phyloP scores from a whole-genome alignment of 768 basidiomycete species.

The Lentinula raphanica region DNA sequence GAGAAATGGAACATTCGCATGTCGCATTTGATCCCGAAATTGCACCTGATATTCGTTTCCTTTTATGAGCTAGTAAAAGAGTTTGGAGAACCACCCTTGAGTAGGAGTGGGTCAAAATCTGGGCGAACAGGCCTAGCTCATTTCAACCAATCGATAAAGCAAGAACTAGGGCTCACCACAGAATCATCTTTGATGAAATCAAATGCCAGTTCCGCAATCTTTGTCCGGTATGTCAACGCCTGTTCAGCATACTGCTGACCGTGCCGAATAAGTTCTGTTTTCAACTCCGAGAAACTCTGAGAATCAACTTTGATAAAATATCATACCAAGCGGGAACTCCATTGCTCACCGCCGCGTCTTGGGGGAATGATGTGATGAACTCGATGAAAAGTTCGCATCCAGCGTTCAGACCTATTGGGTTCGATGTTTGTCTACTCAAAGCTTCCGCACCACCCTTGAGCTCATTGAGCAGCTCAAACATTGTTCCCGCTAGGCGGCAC shows the following conservation, averaged over 20 bases:
- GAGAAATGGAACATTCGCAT: neutral
- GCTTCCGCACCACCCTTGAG: constrained; percentile 69
- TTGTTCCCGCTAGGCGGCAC: constrained; percentile 74
- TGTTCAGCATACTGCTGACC: constrained; percentile 72
- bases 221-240: constrained; percentile 80
- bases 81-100: constrained; percentile 94
- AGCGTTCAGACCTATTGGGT: constrained; percentile 81
- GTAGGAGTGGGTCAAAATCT: constrained; percentile 97
- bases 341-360: constrained; percentile 68
- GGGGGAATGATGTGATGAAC: constrained; percentile 80
- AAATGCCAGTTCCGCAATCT: constrained; percentile 84
- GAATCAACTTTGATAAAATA: constrained; percentile 9
- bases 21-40: constrained; percentile 6
- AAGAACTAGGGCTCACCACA: constrained; percentile 45
- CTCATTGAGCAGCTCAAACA: constrained; percentile 87
- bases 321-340: constrained; percentile 9
- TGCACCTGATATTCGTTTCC: constrained; percentile 81
- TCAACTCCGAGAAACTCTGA: constrained; percentile 81
- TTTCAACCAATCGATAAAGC: constrained; percentile 7
- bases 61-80: constrained; percentile 81
- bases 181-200: constrained; percentile 95
- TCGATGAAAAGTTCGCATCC: constrained; percentile 89
- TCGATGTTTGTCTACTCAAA: constrained; percentile 58
- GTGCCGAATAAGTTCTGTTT: constrained; percentile 76
- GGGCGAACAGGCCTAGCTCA: constrained; percentile 6